These are phyloP conservation scores for Fusarium concolor DNA, from an alignment of 2,329 filamentous ascomycete species.

Conservation along the genomic window DNA sequence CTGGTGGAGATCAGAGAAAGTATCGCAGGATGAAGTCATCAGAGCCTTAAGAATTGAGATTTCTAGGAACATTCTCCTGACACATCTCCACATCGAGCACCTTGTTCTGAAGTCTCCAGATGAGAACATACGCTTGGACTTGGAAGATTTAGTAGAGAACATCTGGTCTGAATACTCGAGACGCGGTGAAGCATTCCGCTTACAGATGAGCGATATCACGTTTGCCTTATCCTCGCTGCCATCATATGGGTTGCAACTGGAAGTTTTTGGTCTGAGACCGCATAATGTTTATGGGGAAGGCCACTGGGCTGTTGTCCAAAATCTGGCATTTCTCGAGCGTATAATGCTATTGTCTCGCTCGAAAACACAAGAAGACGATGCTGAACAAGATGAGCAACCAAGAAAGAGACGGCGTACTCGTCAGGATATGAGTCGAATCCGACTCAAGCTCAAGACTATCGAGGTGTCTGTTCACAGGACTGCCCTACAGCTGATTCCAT, in stretches of 20 bases:
- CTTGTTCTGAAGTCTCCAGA: constrained; percentile 59
- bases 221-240: constrained; percentile 63
- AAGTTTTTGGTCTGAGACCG: constrained; percentile 65
- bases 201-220: constrained; percentile 82
- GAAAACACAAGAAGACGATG: constrained; percentile 39
- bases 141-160: constrained; percentile 76
- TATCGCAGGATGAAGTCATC: constrained; percentile 69
- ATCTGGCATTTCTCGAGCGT: constrained; percentile 68
- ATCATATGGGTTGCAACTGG: constrained; percentile 58
- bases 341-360: constrained; percentile 53
- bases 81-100: constrained; percentile 71
- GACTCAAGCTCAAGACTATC: constrained; percentile 59
- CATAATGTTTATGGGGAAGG: constrained; percentile 67
- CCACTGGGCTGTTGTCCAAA: constrained; percentile 70
- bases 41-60: constrained; percentile 80
- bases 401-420: constrained; percentile 64
- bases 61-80: constrained; percentile 75
- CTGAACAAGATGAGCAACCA: constrained; percentile 58
- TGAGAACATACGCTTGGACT: constrained; percentile 54
- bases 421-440: constrained; percentile 58
- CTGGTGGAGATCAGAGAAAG: constrained; percentile 81
- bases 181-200: constrained; percentile 74
- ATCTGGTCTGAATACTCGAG: constrained; percentile 84
- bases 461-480: constrained; percentile 60
- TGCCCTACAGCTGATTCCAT: constrained; percentile 68